Conservation (phyloP, 345 rosid genomes). For the Excoecaria cochinchinensis region DNA sequence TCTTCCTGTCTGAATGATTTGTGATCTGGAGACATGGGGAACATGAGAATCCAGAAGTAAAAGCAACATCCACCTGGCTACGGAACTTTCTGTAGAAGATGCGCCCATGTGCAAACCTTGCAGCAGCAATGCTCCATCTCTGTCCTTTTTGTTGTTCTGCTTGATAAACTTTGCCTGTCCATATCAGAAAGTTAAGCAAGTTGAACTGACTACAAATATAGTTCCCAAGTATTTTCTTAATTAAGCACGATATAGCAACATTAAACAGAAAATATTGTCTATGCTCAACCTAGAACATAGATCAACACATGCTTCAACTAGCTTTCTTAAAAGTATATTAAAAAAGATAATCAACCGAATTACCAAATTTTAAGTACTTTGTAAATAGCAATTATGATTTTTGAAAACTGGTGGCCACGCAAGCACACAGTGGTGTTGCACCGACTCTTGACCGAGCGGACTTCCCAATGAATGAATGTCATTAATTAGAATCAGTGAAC, state of each 20-base stretch:
- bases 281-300: not conserved
- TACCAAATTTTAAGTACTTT: not conserved
- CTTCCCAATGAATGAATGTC: conserved; percentile 18
- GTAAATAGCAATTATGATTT: not conserved
- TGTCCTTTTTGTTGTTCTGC: conserved; percentile 27
- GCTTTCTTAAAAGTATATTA: not conserved
- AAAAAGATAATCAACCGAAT: not conserved
- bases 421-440: not conserved
- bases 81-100: conserved; percentile 25
- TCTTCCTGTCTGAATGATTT: conserved; percentile 25
- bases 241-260: not conserved
- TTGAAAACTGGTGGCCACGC: not conserved
- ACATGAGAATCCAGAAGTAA: conserved; percentile 25
- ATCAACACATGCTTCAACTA: not conserved
- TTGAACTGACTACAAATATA: not conserved
- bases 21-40: conserved; percentile 17
- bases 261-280: not conserved
- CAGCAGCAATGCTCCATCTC: conserved; percentile 24
- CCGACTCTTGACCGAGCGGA: conserved; percentile 17
- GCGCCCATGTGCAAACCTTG: conserved; percentile 30
- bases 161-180: conserved; percentile 45
- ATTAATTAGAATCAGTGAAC: not conserved
- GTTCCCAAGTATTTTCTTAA: not conserved
- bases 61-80: conserved; percentile 29
- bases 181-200: conserved; percentile 11